phyloP scores from a whole-genome alignment of 1,284 basidiomycete genomes.

The Ceratorhiza oryzae-sativae region DNA sequence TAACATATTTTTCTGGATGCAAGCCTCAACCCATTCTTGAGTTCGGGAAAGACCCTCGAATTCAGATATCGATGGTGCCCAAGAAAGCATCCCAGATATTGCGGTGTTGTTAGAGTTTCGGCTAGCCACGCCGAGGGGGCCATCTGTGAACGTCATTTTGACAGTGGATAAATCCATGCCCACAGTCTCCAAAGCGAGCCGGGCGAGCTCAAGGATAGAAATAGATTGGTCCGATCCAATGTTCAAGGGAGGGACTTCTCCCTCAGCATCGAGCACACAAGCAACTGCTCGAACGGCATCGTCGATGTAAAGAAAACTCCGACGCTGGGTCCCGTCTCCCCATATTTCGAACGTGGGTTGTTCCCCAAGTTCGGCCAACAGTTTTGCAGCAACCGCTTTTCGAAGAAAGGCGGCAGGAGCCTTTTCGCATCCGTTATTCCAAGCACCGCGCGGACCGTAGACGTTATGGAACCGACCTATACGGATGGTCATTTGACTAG shows the following conservation, averaged over 20 bases:
- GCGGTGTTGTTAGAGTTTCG: constrained; percentile 62
- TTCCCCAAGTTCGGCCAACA: constrained; percentile 33
- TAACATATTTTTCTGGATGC: constrained; percentile 49
- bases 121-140: constrained; percentile 59
- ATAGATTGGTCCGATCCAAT: constrained; percentile 61
- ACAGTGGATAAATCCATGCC: constrained; percentile 50
- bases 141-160: constrained; percentile 48
- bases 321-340: constrained; percentile 61
- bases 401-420: constrained; percentile 64
- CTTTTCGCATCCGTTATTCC: constrained; percentile 64
- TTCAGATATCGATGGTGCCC: constrained; percentile 55
- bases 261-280: constrained; percentile 52
- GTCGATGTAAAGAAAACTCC: constrained; percentile 64
- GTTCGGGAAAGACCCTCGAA: constrained; percentile 59
- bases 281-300: constrained; percentile 61
- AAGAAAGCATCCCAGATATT: constrained; percentile 51
- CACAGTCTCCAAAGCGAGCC: constrained; percentile 53
- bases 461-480: constrained; percentile 68
- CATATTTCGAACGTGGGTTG: constrained; percentile 58
- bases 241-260: constrained; percentile 55
- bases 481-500: constrained; percentile 52
- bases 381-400: constrained; percentile 56
- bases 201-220: constrained; percentile 56
- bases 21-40: constrained; percentile 56
- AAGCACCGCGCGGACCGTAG: constrained; percentile 62